phyloP scores from a whole-genome alignment of 257 asterid species.

The Solanum arcanum region DNA sequence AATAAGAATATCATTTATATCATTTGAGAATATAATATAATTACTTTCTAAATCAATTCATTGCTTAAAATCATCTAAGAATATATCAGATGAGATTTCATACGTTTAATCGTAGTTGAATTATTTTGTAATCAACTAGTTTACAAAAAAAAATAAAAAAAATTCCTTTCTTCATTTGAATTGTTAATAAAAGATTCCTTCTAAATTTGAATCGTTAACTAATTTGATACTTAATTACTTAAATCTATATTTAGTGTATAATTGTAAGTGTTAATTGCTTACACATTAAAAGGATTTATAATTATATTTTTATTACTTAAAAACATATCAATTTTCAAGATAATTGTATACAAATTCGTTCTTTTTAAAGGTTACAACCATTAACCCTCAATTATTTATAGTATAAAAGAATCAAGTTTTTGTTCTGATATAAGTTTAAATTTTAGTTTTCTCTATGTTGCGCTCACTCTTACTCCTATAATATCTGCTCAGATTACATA shows the following conservation, averaged over 20 bases:
- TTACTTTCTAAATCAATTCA: not conserved
- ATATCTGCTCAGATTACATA: not conserved
- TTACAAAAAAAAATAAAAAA: not conserved
- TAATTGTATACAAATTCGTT: not conserved
- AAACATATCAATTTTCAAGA: not conserved
- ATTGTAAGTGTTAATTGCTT: not conserved
- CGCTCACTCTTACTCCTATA: not conserved
- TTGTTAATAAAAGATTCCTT: not conserved
- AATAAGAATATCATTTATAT: not conserved
- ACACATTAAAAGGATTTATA: not conserved
- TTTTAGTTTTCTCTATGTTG: accelerated
- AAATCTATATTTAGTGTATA: too few relatives aligned
- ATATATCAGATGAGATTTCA: not conserved
- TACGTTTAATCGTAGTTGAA: not conserved
- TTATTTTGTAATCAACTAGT: not conserved
- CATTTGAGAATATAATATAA: not conserved
- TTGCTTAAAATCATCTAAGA: not conserved
- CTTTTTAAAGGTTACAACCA: not conserved
- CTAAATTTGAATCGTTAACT: not conserved
- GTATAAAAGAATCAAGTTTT: not conserved
- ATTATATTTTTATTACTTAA: not conserved
- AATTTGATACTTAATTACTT: not conserved
- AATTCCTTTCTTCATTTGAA: not conserved
- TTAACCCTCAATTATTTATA: not conserved
- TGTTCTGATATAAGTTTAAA: not conserved